Base-by-base conservation (phyloP, 2,329 filamentous ascomycete species). In the Tolypocladium endophyticum region DNA sequence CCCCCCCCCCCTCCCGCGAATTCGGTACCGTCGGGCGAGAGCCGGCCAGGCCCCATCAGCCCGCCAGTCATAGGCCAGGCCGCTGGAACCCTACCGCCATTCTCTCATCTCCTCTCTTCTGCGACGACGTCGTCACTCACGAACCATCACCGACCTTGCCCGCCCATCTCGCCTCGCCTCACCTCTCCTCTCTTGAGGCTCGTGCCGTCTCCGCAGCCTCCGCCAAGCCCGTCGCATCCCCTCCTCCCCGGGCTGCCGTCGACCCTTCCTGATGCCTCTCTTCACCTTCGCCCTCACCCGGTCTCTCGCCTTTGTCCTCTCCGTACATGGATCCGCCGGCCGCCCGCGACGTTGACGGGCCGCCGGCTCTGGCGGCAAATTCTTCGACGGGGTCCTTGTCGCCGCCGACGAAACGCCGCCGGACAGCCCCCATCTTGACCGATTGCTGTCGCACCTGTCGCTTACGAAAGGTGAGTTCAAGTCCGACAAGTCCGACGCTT, bases 391-490 rank as follows among this genome's bases (percentile, higher is more conserved):
- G 62, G 36, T 64, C 64, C 16, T 39, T 59, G 45, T 64, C 65
- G 18, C 63, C 68, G 35, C 62, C 67, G 35, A 61, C 63, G n/a
- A 74, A 73, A 60, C 70, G 72, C 30, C 70, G 72, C 56, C 70
- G 71, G 20, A 68, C 67, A 2, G 66, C 69, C 23, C 60, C 68
- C 28, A 58, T 63, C 41, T 39, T 65, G 41, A 60, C 64, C 52
- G 69, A 73, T 45, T 73, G 72, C 60, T 75, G 73, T 64, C 72
- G 71, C 60, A 75, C 72, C 28, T 75, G 73, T 62, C 67, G 73
- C 23, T 61, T 75, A 50, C 70, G 73, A 62, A 75, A 75, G 71
- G 73, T 74, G 61, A 64, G 62, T 56, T 45, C 4, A 45, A 11
- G 9, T 25, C 56, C 53, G 1, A 28, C 35, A 20, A 11, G 9